Conservation (phyloP, 495 filamentous ascomycete genomes). For the Pyrenopolyporus hunteri region DNA sequence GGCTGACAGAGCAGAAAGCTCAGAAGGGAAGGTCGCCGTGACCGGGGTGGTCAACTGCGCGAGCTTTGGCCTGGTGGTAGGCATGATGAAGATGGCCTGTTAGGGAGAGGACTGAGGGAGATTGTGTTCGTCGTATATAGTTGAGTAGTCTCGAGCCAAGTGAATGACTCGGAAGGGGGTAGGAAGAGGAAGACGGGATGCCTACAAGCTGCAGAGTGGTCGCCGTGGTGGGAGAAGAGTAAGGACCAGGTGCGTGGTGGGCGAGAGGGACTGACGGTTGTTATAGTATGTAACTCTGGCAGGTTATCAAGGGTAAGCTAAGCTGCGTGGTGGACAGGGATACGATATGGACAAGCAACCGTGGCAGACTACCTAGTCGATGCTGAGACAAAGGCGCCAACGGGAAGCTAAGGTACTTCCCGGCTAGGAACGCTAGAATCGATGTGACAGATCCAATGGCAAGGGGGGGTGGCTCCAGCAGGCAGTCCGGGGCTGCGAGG, state of each 20-base stretch:
- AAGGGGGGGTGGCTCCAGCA: slow-evolving; percentile 34
- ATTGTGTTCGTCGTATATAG: too few species aligned
- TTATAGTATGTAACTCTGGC: slow-evolving; percentile 49
- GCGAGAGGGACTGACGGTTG: slow-evolving; percentile 46
- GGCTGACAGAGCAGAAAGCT: slow-evolving; percentile 60
- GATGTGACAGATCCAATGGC: slow-evolving; percentile 38
- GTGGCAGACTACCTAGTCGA: slow-evolving; percentile 30
- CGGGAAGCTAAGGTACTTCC: slow-evolving; percentile 36
- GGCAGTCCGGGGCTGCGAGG: slow-evolving; percentile 4
- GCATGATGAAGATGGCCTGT: slow-evolving; percentile 55
- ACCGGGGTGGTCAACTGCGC: slow-evolving; percentile 78
- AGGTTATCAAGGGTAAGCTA: slow-evolving; percentile 32
- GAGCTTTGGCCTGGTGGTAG: slow-evolving; percentile 67
- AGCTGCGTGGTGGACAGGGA: slow-evolving; percentile 39
- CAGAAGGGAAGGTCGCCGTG: slow-evolving; percentile 78
- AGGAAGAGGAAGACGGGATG: slow-evolving; percentile 35
- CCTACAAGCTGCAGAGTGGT: slow-evolving; percentile 49
- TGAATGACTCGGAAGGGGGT: slow-evolving; percentile 48
- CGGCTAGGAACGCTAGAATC: slow-evolving; percentile 31
- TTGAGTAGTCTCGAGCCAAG: slow-evolving; percentile 45
- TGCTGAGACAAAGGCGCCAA: slow-evolving; percentile 38
- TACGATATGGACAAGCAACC: slow-evolving; percentile 19
- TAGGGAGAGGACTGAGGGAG: too few species aligned
- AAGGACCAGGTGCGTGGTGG: slow-evolving; percentile 45
- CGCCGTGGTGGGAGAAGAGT: slow-evolving; percentile 47